phyloP scores from a whole-genome alignment of 192 early-diverging fungal species.

The Entrophospora sp. region DNA sequence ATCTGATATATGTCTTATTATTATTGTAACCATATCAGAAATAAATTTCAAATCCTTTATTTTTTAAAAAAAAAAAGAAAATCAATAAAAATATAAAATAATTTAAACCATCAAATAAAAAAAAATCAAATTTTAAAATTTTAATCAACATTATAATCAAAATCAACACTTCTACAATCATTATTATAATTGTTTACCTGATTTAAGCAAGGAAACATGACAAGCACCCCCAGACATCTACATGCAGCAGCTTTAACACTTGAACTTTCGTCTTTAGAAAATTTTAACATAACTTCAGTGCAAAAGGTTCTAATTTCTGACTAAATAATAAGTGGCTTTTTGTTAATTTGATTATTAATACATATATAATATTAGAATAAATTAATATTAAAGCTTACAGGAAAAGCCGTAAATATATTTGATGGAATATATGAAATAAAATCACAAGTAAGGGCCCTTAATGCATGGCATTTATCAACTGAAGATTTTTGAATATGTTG shows the following conservation, averaged over 20 bases:
- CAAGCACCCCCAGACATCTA: slow-evolving; percentile 53
- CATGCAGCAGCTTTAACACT: slow-evolving; percentile 54
- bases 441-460: slow-evolving; percentile 40
- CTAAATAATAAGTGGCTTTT: too few species aligned
- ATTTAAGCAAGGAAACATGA: slow-evolving; percentile 43
- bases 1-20: slow-evolving; percentile 45
- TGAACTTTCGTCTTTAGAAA: slow-evolving; percentile 43
- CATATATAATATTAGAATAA: too few species aligned
- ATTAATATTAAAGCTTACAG: too few species aligned
- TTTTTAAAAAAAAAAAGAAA: background rate
- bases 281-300: slow-evolving; percentile 36
- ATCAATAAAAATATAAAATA: background rate
- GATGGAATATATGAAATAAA: slow-evolving; percentile 36
- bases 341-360: too few species aligned
- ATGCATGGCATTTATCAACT: slow-evolving; percentile 22
- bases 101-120: background rate
- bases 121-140: background rate
- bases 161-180: too few species aligned
- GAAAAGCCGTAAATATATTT: slow-evolving; percentile 30
- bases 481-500: slow-evolving; percentile 36
- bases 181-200: slow-evolving; percentile 31
- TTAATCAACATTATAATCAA: background rate
- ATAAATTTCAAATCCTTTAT: slow-evolving; percentile 48
- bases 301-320: background rate
- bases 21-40: slow-evolving; percentile 41